These are phyloP conservation scores for Penicillium nordicum DNA, from an alignment of 2,329 filamentous ascomycete species.

Conservation along the genomic window DNA sequence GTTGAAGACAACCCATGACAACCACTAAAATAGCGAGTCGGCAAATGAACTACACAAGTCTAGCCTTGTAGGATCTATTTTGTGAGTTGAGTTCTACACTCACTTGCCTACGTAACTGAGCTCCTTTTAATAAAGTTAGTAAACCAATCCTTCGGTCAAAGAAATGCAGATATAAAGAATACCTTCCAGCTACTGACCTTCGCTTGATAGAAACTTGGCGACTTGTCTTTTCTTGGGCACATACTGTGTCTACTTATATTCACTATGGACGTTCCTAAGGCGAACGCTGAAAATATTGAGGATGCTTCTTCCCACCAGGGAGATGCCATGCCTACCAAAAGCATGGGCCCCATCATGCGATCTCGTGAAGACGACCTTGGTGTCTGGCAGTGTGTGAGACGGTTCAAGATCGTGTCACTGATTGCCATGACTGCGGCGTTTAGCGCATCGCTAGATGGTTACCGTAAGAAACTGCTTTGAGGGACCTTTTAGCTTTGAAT, in stretches of 20 bases:
- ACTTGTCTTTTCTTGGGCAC: background rate
- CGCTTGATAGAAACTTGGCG: background rate
- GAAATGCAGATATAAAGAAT: background rate
- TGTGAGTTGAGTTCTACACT: background rate
- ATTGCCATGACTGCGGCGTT: conserved; percentile 45
- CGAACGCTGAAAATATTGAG: conserved; percentile 2
- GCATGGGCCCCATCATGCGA: conserved; percentile 30
- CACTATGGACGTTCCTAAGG: conserved; percentile 1
- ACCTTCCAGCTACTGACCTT: background rate
- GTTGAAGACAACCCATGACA: background rate
- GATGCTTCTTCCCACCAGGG: background rate
- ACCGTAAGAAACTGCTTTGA: conserved; percentile 28
- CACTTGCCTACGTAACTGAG: background rate
- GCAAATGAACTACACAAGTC: background rate
- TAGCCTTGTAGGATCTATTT: background rate
- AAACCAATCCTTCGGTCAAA: no score
- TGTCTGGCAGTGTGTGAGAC: conserved; percentile 38
- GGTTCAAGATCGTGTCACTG: conserved; percentile 35
- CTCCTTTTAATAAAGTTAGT: background rate
- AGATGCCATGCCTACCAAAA: background rate
- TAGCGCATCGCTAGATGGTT: conserved; percentile 43
- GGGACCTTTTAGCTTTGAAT: background rate
- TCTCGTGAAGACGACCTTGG: conserved; percentile 38
- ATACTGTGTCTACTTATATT: no score
- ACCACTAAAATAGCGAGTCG: background rate